Percentiles rank a stretch among this genome's conserved stretches.
phyloP scores from a whole-genome alignment of 495 filamentous ascomycete species.

The Pseudevernia furfuracea region DNA sequence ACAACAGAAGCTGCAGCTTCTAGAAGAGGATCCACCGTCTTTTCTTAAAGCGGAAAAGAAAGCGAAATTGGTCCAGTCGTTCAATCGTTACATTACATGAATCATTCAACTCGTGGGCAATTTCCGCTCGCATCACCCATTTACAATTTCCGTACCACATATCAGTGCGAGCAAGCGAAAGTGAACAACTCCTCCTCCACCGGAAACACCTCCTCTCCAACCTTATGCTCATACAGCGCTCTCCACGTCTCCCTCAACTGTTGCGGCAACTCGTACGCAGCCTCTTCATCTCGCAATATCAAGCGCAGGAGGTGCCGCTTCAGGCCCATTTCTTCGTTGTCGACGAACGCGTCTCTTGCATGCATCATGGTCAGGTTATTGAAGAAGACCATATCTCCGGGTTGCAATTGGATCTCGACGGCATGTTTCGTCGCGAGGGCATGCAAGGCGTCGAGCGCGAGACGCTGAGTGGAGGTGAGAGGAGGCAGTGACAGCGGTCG shows the following conservation, averaged over 20 bases:
- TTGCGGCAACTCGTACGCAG: constrained; percentile 5
- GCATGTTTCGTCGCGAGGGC: not conserved
- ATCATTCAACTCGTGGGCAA: too few species aligned
- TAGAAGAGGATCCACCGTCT: not conserved
- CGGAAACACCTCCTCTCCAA: constrained; percentile 7
- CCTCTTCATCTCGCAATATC: constrained; percentile 8
- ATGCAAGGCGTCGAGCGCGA: constrained; percentile 15
- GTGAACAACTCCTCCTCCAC: constrained; percentile 14
- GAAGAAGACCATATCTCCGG: constrained; percentile 17
- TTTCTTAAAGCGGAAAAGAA: not conserved
- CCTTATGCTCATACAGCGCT: constrained; percentile 12
- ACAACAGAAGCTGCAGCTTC: not conserved
- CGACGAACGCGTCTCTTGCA: constrained; percentile 13
- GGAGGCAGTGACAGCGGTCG: constrained; percentile 2
- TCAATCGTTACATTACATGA: not conserved
- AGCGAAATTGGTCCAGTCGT: not conserved
- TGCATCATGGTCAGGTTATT: constrained; percentile 16
- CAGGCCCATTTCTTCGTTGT: not conserved
- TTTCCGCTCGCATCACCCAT: too few species aligned
- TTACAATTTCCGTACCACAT: too few species aligned
- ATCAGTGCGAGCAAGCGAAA: constrained; percentile 10
- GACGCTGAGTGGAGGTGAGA: constrained; percentile 5
- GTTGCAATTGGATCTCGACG: constrained; percentile 5
- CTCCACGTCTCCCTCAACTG: constrained; percentile 12
- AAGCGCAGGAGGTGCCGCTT: constrained; percentile 14